Conservation (phyloP, 768 basidiomycete genomes). For the Amanita molliuscula region DNA sequence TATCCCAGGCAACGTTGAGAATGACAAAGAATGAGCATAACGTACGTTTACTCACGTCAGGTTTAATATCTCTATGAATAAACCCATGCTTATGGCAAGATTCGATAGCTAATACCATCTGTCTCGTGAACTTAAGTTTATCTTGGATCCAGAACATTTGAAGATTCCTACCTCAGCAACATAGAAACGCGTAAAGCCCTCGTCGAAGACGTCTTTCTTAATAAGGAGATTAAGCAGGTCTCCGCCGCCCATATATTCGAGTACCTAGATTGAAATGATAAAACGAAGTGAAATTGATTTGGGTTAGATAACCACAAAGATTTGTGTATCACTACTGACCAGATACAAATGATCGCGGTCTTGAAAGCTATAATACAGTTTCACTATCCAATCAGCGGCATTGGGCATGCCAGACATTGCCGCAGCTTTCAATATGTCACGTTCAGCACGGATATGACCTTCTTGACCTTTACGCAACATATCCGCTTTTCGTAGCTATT, state of each 20-base stretch:
- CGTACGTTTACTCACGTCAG: slow-evolving; percentile 52
- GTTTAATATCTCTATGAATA: slow-evolving; percentile 97
- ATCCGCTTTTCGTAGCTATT: slow-evolving; percentile 74
- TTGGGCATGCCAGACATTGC: slow-evolving; percentile 66
- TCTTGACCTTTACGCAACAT: slow-evolving; percentile 97
- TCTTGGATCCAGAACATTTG: slow-evolving; percentile 9
- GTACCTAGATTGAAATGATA: slow-evolving; percentile 43
- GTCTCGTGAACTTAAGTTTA: slow-evolving; percentile 9
- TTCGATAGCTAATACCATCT: slow-evolving; percentile 94
- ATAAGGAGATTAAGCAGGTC: slow-evolving; percentile 95
- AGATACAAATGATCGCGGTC: slow-evolving; percentile 93
- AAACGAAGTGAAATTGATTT: slow-evolving; percentile 43
- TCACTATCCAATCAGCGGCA: slow-evolving; percentile 89
- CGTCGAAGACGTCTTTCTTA: slow-evolving; percentile 83
- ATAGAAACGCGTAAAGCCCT: slow-evolving; percentile 89
- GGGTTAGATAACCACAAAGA: slow-evolving; percentile 19
- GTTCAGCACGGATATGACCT: slow-evolving; percentile 93
- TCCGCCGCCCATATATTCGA: slow-evolving; percentile 94
- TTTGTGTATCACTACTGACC: slow-evolving; percentile 36
- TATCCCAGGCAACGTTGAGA: slow-evolving; percentile 11
- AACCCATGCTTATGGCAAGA: slow-evolving; percentile 91
- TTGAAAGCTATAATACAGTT: slow-evolving; percentile 88
- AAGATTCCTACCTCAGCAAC: slow-evolving; percentile 65
- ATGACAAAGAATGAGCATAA: slow-evolving; percentile 11
- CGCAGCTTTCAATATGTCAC: slow-evolving; percentile 88